phyloP scores from a whole-genome alignment of 1,284 basidiomycete species.

The Puccinia horiana region DNA sequence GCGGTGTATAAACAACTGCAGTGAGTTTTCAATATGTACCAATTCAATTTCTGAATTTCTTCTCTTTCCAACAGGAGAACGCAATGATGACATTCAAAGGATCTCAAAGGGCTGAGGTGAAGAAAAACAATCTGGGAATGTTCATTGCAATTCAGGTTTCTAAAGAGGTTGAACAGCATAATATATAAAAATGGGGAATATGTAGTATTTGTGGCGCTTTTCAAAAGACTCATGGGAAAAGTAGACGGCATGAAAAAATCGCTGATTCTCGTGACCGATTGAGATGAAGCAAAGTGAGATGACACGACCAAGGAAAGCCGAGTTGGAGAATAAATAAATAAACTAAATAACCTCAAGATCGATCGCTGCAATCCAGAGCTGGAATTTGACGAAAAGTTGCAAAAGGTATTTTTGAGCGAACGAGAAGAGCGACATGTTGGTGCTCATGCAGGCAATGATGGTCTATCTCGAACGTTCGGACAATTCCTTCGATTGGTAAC shows the following conservation, averaged over 20 bases:
- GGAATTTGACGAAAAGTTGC: neutral
- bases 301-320: neutral
- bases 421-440: neutral
- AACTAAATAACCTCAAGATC: conserved; percentile 8
- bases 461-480: neutral
- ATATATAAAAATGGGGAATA: conserved; percentile 11
- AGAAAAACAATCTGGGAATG: neutral
- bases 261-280: neutral
- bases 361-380: neutral
- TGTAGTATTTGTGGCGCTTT: neutral
- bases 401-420: neutral
- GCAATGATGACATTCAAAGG: neutral
- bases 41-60: no score
- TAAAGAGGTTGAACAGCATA: neutral
- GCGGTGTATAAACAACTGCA: no score
- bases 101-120: neutral
- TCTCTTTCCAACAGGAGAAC: no score
- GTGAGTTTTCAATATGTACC: no score
- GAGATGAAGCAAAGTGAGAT: neutral
- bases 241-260: neutral
- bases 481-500: conserved; percentile 4
- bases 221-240: conserved; percentile 8
- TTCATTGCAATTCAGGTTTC: conserved; percentile 15
- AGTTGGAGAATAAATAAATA: neutral
- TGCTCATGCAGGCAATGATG: neutral